These are phyloP conservation scores for Beauveria australis DNA, from an alignment of 2,329 filamentous ascomycete species.

Conservation along the genomic window DNA sequence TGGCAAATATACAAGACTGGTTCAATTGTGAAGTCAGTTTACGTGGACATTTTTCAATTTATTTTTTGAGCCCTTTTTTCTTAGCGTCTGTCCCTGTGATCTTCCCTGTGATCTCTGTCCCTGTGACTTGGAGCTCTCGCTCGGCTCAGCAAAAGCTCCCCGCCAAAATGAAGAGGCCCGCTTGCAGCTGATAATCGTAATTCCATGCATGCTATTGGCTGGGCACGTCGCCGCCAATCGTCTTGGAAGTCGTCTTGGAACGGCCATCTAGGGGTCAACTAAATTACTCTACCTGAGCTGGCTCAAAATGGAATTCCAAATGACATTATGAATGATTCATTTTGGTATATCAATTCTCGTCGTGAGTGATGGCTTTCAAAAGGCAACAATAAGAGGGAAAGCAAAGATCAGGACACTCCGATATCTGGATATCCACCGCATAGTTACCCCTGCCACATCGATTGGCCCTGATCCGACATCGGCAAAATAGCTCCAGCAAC, in stretches of 20 bases:
- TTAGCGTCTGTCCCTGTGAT: slow-evolving; percentile 24
- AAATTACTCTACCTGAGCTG: too few relatives aligned
- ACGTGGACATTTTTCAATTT: background rate
- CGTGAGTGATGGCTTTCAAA: too few relatives aligned
- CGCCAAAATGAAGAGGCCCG: slow-evolving; percentile 6
- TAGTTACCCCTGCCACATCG: background rate
- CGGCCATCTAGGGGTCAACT: too few relatives aligned
- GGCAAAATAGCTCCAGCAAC: background rate
- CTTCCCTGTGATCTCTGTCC: slow-evolving; percentile 25
- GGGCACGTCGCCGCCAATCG: background rate
- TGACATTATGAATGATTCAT: too few relatives aligned
- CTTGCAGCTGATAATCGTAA: slow-evolving; percentile 8
- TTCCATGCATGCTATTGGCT: slow-evolving; percentile 5
- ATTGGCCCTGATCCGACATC: background rate
- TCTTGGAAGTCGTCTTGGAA: background rate
- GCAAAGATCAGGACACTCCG: background rate
- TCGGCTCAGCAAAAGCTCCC: background rate
- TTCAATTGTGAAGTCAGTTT: too few relatives aligned
- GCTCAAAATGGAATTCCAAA: too few relatives aligned
- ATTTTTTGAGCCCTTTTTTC: slow-evolving; percentile 15
- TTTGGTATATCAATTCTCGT: too few relatives aligned
- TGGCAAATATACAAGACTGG: background rate
- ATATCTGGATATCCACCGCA: background rate
- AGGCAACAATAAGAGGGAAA: too few relatives aligned
- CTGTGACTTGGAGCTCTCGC: slow-evolving; percentile 1